Evolutionary conservation across 371 early-diverging fungal genomes (phyloP).

Genomic region (Entomophthora muscae): DNA sequence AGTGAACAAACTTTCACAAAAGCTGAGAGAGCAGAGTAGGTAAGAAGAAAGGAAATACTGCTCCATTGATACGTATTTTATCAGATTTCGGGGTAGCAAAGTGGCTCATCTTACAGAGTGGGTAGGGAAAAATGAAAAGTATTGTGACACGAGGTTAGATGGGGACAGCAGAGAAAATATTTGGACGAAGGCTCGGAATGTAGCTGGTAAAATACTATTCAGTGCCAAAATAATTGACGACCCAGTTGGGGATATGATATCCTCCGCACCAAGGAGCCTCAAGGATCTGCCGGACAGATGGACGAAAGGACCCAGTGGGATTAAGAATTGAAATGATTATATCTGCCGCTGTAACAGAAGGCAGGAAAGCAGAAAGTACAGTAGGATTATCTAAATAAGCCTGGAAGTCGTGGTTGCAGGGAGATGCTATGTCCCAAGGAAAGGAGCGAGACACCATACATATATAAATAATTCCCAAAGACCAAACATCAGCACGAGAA

Average conservation of each 20-base stretch:
- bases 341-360: background rate
- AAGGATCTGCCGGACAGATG: background rate
- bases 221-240: background rate
- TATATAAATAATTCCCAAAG: constrained; percentile 43
- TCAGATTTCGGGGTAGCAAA: too few relatives aligned
- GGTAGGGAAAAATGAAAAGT: too few relatives aligned
- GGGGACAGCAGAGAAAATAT: too few relatives aligned
- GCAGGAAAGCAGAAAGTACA: background rate
- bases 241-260: constrained; percentile 4
- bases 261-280: constrained; percentile 5
- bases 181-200: too few relatives aligned
- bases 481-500: constrained; percentile 44
- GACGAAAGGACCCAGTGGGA: constrained; percentile 4
- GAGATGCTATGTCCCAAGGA: constrained; percentile 38
- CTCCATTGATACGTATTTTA: too few relatives aligned
- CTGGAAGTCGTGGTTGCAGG: constrained; percentile 18
- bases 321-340: constrained; percentile 5
- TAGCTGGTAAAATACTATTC: background rate
- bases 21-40: too few relatives aligned
- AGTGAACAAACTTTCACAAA: too few relatives aligned
- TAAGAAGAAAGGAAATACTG: too few relatives aligned
- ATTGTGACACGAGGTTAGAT: too few relatives aligned
- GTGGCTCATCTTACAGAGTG: too few relatives aligned
- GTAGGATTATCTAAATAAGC: background rate
- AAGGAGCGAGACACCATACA: constrained; percentile 46